Conservation (phyloP, 345 rosid genomes). For the Citrus unshiu region DNA sequence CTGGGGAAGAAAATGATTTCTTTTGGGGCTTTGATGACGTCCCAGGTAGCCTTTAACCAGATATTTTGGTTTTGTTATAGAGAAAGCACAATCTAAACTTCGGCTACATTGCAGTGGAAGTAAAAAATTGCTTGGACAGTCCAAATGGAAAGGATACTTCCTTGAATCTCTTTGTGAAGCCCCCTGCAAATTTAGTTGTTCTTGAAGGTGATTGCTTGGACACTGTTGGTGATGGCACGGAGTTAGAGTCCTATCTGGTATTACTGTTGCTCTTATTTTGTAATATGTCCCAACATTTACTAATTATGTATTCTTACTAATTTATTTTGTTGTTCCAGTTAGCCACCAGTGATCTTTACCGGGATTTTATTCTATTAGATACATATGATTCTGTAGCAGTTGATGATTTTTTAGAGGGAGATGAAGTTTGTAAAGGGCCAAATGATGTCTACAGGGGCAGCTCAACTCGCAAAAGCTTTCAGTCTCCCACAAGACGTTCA, state of each 20-base stretch:
- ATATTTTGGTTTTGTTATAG: background rate
- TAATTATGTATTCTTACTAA: conserved; percentile 4
- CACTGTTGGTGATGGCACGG: conserved; percentile 68
- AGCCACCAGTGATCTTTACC: conserved; percentile 77
- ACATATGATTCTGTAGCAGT: conserved; percentile 67
- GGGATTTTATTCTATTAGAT: conserved; percentile 80
- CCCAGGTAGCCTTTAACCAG: conserved; percentile 46
- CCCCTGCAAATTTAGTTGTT: conserved; percentile 93
- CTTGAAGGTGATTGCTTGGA: conserved; percentile 94
- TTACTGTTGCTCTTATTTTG: conserved; percentile 12
- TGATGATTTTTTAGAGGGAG: conserved; percentile 46
- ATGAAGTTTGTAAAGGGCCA: conserved; percentile 40
- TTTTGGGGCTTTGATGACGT: conserved; percentile 81
- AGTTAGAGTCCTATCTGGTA: conserved; percentile 96
- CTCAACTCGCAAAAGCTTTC: conserved; percentile 49
- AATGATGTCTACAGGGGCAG: conserved; percentile 37
- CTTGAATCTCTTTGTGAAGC: conserved; percentile 66
- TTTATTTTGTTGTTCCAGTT: conserved; percentile 52
- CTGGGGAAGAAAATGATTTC: conserved; percentile 57
- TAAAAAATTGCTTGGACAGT: conserved; percentile 69
- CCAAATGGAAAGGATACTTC: conserved; percentile 48
- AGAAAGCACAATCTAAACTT: background rate
- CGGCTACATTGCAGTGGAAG: conserved; percentile 50
- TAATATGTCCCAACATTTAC: conserved; percentile 13
- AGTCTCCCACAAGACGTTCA: conserved; percentile 52